These are phyloP conservation scores for Arabidopsis arenosa DNA, from an alignment of 345 rosid genomes.

Conservation along the genomic window DNA sequence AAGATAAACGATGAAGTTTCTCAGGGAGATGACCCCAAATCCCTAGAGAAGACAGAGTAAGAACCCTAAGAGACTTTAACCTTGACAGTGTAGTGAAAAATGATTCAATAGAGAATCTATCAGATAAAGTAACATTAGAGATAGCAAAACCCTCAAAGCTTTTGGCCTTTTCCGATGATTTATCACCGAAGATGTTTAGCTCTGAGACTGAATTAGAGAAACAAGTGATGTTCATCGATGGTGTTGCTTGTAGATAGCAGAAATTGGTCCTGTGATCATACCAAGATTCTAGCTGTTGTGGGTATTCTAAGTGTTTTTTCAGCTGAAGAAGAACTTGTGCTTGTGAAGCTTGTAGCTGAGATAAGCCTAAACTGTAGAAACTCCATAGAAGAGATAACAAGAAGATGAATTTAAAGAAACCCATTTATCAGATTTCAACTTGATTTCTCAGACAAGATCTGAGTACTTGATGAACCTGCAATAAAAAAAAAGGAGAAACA, in stretches of 20 bases:
- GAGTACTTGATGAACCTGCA: conserved; percentile 32
- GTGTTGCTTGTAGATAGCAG: conserved; percentile 56
- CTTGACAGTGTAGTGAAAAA: conserved; percentile 67
- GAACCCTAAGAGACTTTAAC: conserved; percentile 61
- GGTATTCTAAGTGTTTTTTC: conserved; percentile 73
- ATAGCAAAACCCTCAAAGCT: conserved; percentile 55
- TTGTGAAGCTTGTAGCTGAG: conserved; percentile 77
- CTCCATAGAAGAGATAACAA: conserved; percentile 57
- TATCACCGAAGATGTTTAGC: conserved; percentile 61
- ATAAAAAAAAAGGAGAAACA: background rate
- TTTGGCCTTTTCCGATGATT: conserved; percentile 43
- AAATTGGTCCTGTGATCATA: conserved; percentile 57
- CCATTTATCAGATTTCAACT: conserved; percentile 45
- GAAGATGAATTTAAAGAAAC: conserved; percentile 44
- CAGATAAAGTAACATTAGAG: conserved; percentile 58
- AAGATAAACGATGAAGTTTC: conserved; percentile 65
- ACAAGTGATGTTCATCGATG: conserved; percentile 64
- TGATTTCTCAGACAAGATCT: conserved; percentile 32
- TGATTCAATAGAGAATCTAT: conserved; percentile 69
- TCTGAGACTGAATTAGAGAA: conserved; percentile 57
- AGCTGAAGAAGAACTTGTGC: conserved; percentile 78
- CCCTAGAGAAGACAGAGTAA: conserved; percentile 65
- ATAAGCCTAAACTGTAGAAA: conserved; percentile 50
- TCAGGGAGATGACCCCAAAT: conserved; percentile 83
- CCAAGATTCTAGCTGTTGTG: conserved; percentile 72